Evolutionary conservation across 768 basidiomycete genomes (phyloP).

Genomic region (Suillus bovinus): DNA sequence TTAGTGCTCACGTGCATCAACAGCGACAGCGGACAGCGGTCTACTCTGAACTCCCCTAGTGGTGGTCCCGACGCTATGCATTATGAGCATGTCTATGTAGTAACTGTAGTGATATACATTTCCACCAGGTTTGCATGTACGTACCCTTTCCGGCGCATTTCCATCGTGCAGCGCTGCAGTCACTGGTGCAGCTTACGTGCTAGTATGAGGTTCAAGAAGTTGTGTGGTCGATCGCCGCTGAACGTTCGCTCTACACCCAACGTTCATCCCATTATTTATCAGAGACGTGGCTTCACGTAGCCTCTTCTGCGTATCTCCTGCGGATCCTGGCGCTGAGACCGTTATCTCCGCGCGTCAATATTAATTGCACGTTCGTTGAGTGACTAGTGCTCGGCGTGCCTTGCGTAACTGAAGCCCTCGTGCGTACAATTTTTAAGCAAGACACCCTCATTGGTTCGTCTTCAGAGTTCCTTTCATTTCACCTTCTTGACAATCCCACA

Average conservation of each 20-base stretch:
- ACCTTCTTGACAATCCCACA: background rate
- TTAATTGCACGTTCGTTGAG: conserved; percentile 4
- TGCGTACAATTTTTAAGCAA: conserved; percentile 6
- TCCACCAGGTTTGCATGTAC: too few species aligned
- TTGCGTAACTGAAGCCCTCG: conserved; percentile 2
- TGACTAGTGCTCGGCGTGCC: background rate
- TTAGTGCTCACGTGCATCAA: too few species aligned
- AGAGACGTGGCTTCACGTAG: background rate
- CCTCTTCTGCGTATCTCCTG: background rate
- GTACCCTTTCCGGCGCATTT: too few species aligned
- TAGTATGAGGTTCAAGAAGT: too few species aligned
- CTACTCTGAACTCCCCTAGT: too few species aligned
- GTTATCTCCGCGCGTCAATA: conserved; percentile 3
- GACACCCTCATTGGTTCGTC: background rate
- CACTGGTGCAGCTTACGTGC: too few species aligned
- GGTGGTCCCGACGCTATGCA: too few species aligned
- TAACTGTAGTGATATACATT: too few species aligned
- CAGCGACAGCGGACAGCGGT: too few species aligned
- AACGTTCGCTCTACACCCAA: background rate
- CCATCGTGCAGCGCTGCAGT: too few species aligned
- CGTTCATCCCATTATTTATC: background rate
- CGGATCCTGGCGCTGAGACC: background rate
- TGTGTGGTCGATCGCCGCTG: background rate
- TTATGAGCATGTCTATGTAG: too few species aligned
- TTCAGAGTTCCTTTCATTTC: background rate